Base-by-base conservation (phyloP, 305 asterid genomes). In the Solanum hybrid region DNA sequence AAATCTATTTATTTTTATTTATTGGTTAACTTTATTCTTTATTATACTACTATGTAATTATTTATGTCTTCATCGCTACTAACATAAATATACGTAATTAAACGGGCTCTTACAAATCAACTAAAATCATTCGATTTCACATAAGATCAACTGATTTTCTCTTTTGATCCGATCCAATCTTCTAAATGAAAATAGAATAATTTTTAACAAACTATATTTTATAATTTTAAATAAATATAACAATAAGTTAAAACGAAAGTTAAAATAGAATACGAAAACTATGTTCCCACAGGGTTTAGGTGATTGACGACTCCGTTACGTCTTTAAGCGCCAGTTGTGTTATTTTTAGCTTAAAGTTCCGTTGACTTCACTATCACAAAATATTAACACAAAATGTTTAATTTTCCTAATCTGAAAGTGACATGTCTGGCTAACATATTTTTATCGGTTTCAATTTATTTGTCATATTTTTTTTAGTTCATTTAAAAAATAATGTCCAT, bases 311-410 rank as follows among this genome's bases (percentile, higher is more conserved):
- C 37, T 29, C 16, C 9, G 37, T 20, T 10, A 77, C 27, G 46
- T 0, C 81, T 17, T 32, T 76, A 32, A 76, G 5, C 2, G 20
- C 64, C n/a, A 37, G 35, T 24, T 79, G 86, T 79, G 34, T 24
- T 82, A 16, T 84, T 27, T 84, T 84, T 29, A 46, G 22, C 87
- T 84, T 84, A 46, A 84, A 84, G 75, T n/a, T 46, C 42, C 40
- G 9, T 84, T 84, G 75, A 84, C 87, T 51, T 29, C 42, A 10
- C 40, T 20, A 2, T 38, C 66, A 20, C 71, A 60, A 20, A 60
- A 60, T 60, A 60, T 20, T 79, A 13, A 14, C 13, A 79, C 22
- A 20, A 80, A 38, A 24, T 38, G 5, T 40, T 20, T 84, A 24
- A 2, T 17, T 51, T 46, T 82, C 34, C 35, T 79, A 36, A 81